Base-by-base conservation (phyloP, 2,329 filamentous ascomycete genomes). In the Neocatenulostroma microsporum region DNA sequence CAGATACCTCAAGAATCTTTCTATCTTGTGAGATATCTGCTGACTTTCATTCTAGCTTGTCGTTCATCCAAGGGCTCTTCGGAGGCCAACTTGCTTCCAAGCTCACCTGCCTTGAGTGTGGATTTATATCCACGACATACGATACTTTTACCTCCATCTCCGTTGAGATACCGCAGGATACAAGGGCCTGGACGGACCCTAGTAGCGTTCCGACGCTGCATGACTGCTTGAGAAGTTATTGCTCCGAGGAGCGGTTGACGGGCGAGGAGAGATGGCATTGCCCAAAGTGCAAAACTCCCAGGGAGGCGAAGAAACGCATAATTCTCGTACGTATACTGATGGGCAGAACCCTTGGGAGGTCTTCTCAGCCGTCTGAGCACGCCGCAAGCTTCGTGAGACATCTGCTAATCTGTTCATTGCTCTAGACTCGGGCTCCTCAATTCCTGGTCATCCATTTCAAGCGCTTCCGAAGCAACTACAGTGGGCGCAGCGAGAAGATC, bases 1-100 rank as follows among this genome's bases (percentile, higher is more conserved):
- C n/a, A n/a, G n/a, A n/a, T n/a, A n/a, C n/a, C n/a, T n/a, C n/a
- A n/a, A n/a, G n/a, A n/a, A n/a, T n/a, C n/a, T n/a, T n/a, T n/a
- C n/a, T n/a, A n/a, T n/a, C n/a, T n/a, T n/a, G n/a, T n/a, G n/a
- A n/a, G n/a, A n/a, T n/a, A n/a, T n/a, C n/a, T n/a, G n/a, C n/a
- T n/a, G 84, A 86, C 55, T n/a, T n/a, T n/a, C n/a, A n/a, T n/a
- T n/a, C n/a, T n/a, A n/a, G n/a, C n/a, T 68, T 73, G 46, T 88
- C 82, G n/a, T 78, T 85, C 39, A 74, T 94, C 39, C 83, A 84
- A 42, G 76, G 76, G 27, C 76, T 89, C 49, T 94, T 89, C 67
- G 83, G 82, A 4, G 82, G 82, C 3, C 74, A 82, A 51, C 74
- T 80, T 52, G 74, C 74, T 15, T 78, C 74, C 26, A 69, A 72